Evolutionary conservation across 805 yeast species (phyloP).

Genomic region (Jamesozyma piceae): DNA sequence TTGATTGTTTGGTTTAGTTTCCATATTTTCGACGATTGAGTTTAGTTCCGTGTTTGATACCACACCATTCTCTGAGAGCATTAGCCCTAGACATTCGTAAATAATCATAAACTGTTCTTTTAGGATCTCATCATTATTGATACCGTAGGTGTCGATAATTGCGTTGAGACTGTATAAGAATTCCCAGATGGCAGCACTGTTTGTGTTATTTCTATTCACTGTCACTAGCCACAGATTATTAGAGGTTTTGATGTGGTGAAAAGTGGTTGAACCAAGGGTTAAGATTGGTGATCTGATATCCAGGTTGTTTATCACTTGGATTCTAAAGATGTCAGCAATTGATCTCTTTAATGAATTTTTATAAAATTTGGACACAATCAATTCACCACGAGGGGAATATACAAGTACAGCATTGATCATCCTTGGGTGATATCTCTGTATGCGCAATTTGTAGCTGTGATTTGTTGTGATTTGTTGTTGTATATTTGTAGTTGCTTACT

Average conservation of each 20-base stretch:
- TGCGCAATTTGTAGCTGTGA: no score
- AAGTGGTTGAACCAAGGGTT: slow-evolving; percentile 88
- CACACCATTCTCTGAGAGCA: slow-evolving; percentile 32
- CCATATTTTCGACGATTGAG: slow-evolving; percentile 18
- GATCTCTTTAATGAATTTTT: slow-evolving; percentile 69
- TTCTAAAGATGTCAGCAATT: slow-evolving; percentile 80
- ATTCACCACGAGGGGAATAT: slow-evolving; percentile 73
- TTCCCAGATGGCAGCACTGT: slow-evolving; percentile 72
- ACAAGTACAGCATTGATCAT: slow-evolving; percentile 84
- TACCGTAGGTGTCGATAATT: slow-evolving; percentile 38
- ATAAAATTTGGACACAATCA: slow-evolving; percentile 63
- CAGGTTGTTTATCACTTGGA: slow-evolving; percentile 68
- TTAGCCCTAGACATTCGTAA: slow-evolving; percentile 71
- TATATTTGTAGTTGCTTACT: no score
- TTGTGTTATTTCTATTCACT: slow-evolving; percentile 81
- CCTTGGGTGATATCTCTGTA: neutral
- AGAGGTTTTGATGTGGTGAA: slow-evolving; percentile 58
- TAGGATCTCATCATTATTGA: slow-evolving; percentile 39
- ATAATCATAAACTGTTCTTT: slow-evolving; percentile 58
- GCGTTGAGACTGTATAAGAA: slow-evolving; percentile 55
- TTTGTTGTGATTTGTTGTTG: no score
- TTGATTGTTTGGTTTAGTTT: slow-evolving; percentile 13
- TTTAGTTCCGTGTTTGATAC: slow-evolving; percentile 22
- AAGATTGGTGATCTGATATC: slow-evolving; percentile 56
- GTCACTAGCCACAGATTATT: slow-evolving; percentile 71